Base-by-base conservation (phyloP, 2,329 filamentous ascomycete species). In the Fusarium sp. region DNA sequence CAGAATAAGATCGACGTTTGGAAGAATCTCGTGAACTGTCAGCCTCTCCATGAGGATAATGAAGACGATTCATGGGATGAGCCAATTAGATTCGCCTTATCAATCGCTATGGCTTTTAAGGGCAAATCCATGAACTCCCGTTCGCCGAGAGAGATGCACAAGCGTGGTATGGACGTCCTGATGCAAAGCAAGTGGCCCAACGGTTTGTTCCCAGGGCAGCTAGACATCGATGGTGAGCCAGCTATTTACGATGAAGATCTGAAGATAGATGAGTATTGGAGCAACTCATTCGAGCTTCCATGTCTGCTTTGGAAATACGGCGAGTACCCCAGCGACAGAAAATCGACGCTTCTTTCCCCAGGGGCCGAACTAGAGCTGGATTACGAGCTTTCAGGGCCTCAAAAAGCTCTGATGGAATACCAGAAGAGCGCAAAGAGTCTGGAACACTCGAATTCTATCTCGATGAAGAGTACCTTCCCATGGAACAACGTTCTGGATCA, bases 251-350 rank as follows among this genome's bases (percentile, higher is more conserved):
- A 14, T 2, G 34, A 43, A 0, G 26, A 30, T 2, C 1, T 14
- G 4, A 44, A 4, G 14, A 18, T 21, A 6, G 58, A 60, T 4
- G 13, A 16, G 0, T 60, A 60, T 16, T 56, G 50, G 58, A 14
- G 34, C 0, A 19, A 4, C 3, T 23, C 43, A 0, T 60, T 60
- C 3, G 58, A 60, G 21, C 49, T 60, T 3, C 51, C 58, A 1
- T 56, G 37, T 16, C 6, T 60, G 19, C 43, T 61, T 8, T 56
- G 51, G 58, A 56, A 28, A 7, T 44, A 50, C 21, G 10, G 30
- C 3, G 13, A 25, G 9, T 45, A 13, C 4, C 12, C 14, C n/a
- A 26, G 4, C 4, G 16, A 34, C 4, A 10, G 1, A 1, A 34
- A 34, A 4, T 34, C 31, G 14, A 18, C 14, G 8, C 14, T 16